Evolutionary conservation across 148 eudicot species (phyloP), one percentile per base, ranked within the genome.

Genomic region (Fagopyrum homotropicum): DNA sequence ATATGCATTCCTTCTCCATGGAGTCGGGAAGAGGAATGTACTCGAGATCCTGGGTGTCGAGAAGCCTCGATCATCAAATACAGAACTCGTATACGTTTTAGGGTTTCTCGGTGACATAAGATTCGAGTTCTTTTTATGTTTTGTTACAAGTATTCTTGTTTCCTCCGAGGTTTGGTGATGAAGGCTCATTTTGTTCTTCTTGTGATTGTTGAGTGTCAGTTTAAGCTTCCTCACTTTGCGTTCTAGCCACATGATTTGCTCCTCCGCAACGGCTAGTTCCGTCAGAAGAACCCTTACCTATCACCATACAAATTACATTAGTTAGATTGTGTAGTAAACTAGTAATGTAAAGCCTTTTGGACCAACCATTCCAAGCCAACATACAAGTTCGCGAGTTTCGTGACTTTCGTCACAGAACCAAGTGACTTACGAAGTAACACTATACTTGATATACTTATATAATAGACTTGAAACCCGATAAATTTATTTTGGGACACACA

Each of bases 211-310:
- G 51, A 86, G 69, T 17, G 75, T 79, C 61, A 78, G 51, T 77
- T 89, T 92, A 43, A 95, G 82, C 43, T 82, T 83, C 16, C 78
- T 79, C 3, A 85, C 76, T 73, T 81, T 92, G 51, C 82, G 82
- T 82, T 92, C 99, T 44, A 95, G 81, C 89, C 86, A 88, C 26
- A 43, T 54, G 4, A 95, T 92, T 79, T 95, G 93, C 76, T 88
- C 90, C 79, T 95, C 99, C 47, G 86, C 87, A 75, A 77, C 66
- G 16, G 88, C 86, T 60, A 95, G 56, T 76, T 95, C 99, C 75
- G 89, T 85, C 40, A 92, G 81, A 40, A 95, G 96, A 73, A 56
- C 83, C 77, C 85, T 85, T 46, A 88, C 88, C 97, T 95, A 87
- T 80, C 76, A 26, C 4, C n/a, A 54, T 6, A 17, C 68, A 19